Percentiles rank a stretch among this genome's conserved stretches.
Conservation (phyloP, 1,284 basidiomycete species). For the Sporisorium scitamineum region DNA sequence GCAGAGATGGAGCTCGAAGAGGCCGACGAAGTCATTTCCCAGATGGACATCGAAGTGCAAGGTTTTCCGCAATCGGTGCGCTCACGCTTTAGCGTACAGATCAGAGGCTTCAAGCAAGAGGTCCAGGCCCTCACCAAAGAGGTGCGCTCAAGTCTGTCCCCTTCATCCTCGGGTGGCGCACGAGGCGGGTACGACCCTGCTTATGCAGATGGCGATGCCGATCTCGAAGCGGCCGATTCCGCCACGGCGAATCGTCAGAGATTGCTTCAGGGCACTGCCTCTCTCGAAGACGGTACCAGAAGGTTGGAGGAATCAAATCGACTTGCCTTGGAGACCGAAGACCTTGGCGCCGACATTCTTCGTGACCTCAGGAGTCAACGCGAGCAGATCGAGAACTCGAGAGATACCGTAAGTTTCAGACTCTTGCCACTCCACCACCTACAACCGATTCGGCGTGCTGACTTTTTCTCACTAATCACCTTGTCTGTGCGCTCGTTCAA, state of each 20-base stretch:
- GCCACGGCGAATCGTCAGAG: conserved; percentile 70
- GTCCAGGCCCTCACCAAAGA: conserved; percentile 57
- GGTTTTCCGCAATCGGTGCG: conserved; percentile 80
- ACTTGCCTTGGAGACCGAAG: conserved; percentile 94
- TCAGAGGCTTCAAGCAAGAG: conserved; percentile 54
- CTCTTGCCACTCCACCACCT: background rate
- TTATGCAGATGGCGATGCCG: conserved; percentile 43
- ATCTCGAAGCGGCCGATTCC: conserved; percentile 49
- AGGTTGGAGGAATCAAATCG: conserved; percentile 90
- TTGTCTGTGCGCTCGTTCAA: background rate
- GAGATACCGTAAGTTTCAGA: conserved; percentile 79
- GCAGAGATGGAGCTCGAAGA: conserved; percentile 97
- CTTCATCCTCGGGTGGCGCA: conserved; percentile 14
- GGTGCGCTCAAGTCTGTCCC: conserved; percentile 33
- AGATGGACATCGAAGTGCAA: conserved; percentile 99
- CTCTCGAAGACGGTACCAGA: conserved; percentile 71
- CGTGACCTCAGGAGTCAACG: conserved; percentile 86
- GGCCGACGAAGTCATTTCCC: conserved; percentile 92
- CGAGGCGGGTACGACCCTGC: conserved; percentile 28
- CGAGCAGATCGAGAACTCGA: conserved; percentile 93
- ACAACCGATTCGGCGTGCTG: background rate
- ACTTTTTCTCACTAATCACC: background rate
- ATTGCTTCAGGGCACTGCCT: conserved; percentile 69
- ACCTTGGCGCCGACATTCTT: conserved; percentile 92
- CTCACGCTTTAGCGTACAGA: conserved; percentile 54